Conservation (phyloP, 2,329 filamentous ascomycete genomes). For the Fusarium chlamydosporum region DNA sequence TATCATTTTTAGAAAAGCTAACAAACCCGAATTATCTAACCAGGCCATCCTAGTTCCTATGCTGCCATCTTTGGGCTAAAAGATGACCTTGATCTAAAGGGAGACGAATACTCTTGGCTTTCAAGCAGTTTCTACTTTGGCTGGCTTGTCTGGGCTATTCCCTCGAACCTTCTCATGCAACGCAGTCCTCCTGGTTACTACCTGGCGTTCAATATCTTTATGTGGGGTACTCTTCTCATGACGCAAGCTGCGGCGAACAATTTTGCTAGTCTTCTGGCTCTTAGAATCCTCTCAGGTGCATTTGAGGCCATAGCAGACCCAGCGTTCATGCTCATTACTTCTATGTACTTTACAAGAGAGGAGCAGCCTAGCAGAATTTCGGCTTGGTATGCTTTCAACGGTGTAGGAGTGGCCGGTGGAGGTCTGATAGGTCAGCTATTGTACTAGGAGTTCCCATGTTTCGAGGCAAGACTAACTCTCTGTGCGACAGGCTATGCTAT, state of each 20-base stretch:
- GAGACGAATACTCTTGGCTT: conserved; percentile 67
- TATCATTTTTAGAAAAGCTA: background rate
- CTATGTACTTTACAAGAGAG: conserved; percentile 74
- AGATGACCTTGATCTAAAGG: conserved; percentile 69
- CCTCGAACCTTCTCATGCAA: conserved; percentile 53
- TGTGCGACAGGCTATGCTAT: conserved; percentile 66
- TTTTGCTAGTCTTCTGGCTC: conserved; percentile 67
- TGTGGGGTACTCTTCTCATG: conserved; percentile 65
- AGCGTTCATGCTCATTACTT: conserved; percentile 73
- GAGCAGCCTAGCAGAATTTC: conserved; percentile 74
- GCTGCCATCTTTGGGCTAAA: conserved; percentile 75
- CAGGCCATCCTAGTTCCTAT: conserved; percentile 60
- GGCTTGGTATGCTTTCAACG: conserved; percentile 72
- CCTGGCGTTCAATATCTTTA: conserved; percentile 64
- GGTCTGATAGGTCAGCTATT: conserved; percentile 57
- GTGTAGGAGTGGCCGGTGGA: conserved; percentile 70
- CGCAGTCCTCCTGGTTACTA: conserved; percentile 56
- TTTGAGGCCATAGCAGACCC: conserved; percentile 69
- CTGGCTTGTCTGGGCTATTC: conserved; percentile 57
- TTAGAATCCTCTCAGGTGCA: conserved; percentile 73
- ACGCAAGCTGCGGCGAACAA: conserved; percentile 68
- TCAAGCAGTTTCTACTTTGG: conserved; percentile 57
- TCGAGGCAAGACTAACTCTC: background rate
- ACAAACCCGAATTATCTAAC: background rate
- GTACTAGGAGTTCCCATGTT: background rate